A percentile compares a stretch with the other conserved stretches of the same genome.
These are phyloP conservation scores for Phytopythium litorale DNA, from an alignment of 352 stramenopile genomes.

Conservation along the genomic window DNA sequence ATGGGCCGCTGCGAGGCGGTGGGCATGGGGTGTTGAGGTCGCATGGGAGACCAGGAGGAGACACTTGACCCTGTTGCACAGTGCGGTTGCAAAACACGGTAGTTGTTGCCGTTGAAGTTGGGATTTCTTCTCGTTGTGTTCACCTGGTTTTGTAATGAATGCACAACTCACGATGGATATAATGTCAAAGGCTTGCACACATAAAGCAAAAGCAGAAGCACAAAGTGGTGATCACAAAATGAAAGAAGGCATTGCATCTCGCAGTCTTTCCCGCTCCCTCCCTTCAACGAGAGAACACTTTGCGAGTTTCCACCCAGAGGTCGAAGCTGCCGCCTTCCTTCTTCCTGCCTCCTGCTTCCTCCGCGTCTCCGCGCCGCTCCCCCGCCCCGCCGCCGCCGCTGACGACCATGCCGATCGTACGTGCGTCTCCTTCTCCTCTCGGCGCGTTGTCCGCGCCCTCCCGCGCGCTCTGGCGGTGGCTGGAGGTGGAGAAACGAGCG, in stretches of 20 bases:
- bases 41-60: no score
- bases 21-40: no score
- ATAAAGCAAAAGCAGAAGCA: not conserved
- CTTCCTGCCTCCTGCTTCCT: not conserved
- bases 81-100: no score
- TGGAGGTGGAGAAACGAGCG: no score
- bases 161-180: no score
- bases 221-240: not conserved
- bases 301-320: not conserved
- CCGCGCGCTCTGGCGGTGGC: not conserved
- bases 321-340: no score
- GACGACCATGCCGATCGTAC: constrained; percentile 39
- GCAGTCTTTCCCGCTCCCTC: not conserved
- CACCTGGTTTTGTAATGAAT: no score
- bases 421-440: not conserved
- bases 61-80: no score
- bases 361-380: not conserved
- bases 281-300: constrained; percentile 4
- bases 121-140: no score
- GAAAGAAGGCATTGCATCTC: not conserved
- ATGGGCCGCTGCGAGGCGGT: no score
- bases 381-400: not conserved
- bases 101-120: no score
- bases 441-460: no score
- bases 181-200: not conserved